These are phyloP conservation scores for Penicillium sp. DNA, from an alignment of 2,329 filamentous ascomycete species.

Conservation along the genomic window DNA sequence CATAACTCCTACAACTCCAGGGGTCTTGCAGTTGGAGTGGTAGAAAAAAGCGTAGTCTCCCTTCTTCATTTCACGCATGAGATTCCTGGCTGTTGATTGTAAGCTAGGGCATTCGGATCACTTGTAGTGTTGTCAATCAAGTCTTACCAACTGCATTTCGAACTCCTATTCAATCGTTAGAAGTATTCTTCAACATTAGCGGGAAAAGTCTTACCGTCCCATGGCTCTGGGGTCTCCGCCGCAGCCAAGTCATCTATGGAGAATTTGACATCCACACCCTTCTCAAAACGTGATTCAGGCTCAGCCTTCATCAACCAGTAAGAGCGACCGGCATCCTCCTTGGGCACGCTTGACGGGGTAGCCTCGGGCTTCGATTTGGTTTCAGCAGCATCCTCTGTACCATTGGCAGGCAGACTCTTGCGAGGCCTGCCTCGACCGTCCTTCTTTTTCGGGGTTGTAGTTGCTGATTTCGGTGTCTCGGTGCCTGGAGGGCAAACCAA, in stretches of 20 bases:
- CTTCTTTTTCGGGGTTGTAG: constrained; percentile 17
- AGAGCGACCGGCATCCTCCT: constrained; percentile 37
- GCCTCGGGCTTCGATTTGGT: constrained; percentile 14
- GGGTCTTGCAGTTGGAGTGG: constrained; percentile 88
- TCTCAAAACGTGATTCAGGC: constrained; percentile 81
- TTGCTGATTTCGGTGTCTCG: constrained; percentile 4
- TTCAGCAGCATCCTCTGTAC: constrained; percentile 16
- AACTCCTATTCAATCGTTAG: constrained; percentile 42
- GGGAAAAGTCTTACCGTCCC: constrained; percentile 70
- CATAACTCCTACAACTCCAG: constrained; percentile 85
- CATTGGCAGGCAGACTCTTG: constrained; percentile 26
- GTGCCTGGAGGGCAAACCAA: background rate
- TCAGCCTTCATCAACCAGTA: constrained; percentile 89
- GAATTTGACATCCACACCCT: constrained; percentile 85
- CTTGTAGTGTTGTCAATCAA: background rate
- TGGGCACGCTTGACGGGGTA: constrained; percentile 2
- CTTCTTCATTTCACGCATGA: constrained; percentile 85
- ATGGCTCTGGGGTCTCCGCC: constrained; percentile 76
- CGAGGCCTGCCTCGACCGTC: constrained; percentile 28
- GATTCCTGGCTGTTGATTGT: constrained; percentile 67
- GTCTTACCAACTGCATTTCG: constrained; percentile 43
- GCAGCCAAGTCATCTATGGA: constrained; percentile 85
- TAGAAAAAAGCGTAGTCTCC: constrained; percentile 97
- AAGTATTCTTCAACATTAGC: background rate
- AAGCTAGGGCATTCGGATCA: constrained; percentile 8